phyloP scores from a whole-genome alignment of 1,284 basidiomycete species.

The Afroboletus lepidellus region DNA sequence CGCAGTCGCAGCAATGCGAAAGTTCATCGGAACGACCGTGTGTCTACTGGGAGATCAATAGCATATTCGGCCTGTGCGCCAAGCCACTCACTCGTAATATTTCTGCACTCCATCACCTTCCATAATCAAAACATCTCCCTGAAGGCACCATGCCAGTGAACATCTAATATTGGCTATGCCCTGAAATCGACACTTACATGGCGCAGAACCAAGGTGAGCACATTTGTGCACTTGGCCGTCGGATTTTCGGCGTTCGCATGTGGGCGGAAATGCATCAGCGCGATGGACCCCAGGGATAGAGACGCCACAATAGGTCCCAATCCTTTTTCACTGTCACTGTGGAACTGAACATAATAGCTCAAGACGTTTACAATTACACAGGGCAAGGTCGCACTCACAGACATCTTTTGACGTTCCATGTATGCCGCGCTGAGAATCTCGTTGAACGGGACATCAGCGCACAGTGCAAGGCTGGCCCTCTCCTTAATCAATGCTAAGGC shows the following conservation, averaged over 20 bases:
- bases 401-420: conserved; percentile 80
- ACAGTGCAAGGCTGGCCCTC: conserved; percentile 45
- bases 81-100: conserved; percentile 59
- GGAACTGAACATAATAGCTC: conserved; percentile 51
- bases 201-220: conserved; percentile 56
- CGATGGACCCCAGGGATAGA: conserved; percentile 67
- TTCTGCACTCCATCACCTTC: conserved; percentile 64
- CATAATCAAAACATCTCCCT: conserved; percentile 80
- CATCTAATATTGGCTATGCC: neutral
- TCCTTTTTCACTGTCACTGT: conserved; percentile 72
- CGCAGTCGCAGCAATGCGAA: conserved; percentile 55
- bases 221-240: conserved; percentile 36
- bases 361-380: neutral
- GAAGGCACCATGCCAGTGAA: conserved; percentile 1
- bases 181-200: conserved; percentile 51
- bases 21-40: conserved; percentile 49
- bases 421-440: conserved; percentile 78
- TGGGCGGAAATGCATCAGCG: conserved; percentile 71
- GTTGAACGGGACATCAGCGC: conserved; percentile 51
- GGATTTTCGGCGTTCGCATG: conserved; percentile 37
- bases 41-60: conserved; percentile 36
- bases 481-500: conserved; percentile 58
- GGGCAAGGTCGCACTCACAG: conserved; percentile 46
- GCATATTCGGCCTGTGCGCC: neutral
- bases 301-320: conserved; percentile 71